A percentile compares a stretch with the other conserved stretches of the same genome.
These are phyloP conservation scores for Mycena olivaceomarginata DNA, from an alignment of 768 basidiomycete genomes.

Conservation along the genomic window DNA sequence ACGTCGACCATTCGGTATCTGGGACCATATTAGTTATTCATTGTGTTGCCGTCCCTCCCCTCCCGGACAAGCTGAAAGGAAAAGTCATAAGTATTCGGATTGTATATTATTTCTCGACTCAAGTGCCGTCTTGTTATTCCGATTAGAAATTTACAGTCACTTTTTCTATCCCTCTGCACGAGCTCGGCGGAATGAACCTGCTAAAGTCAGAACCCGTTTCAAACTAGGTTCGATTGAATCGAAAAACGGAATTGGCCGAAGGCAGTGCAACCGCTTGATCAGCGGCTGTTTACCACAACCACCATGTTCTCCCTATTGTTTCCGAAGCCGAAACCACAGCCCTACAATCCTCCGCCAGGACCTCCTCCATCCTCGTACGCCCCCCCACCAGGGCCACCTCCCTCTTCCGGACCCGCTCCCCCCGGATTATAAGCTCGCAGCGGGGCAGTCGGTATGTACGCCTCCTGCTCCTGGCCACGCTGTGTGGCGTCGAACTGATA, in stretches of 20 bases:
- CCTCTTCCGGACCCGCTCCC: slow-evolving; percentile 1
- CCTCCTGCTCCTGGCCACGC: neutral
- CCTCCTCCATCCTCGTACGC: slow-evolving; percentile 3
- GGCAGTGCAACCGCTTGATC: slow-evolving; percentile 7
- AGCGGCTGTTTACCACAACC: neutral
- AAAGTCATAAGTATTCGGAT: no score
- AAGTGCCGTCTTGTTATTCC: no score
- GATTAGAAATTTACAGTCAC: no score
- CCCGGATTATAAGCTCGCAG: slow-evolving; percentile 21
- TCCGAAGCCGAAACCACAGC: neutral
- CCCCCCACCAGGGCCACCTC: slow-evolving; percentile 22
- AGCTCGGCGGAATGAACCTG: no score
- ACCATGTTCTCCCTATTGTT: neutral
- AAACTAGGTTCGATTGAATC: no score
- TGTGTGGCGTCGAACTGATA: neutral
- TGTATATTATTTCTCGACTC: no score
- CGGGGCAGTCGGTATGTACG: slow-evolving; percentile 25
- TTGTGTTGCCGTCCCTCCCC: no score
- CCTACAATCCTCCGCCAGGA: slow-evolving; percentile 22
- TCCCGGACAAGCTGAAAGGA: no score
- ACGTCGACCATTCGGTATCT: no score
- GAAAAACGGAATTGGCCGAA: neutral
- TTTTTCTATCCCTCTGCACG: no score
- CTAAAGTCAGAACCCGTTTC: no score
- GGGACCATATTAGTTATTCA: no score